Evolutionary conservation across 2,329 filamentous ascomycete species (phyloP).

Genomic region (Hansfordia pulvinata): DNA sequence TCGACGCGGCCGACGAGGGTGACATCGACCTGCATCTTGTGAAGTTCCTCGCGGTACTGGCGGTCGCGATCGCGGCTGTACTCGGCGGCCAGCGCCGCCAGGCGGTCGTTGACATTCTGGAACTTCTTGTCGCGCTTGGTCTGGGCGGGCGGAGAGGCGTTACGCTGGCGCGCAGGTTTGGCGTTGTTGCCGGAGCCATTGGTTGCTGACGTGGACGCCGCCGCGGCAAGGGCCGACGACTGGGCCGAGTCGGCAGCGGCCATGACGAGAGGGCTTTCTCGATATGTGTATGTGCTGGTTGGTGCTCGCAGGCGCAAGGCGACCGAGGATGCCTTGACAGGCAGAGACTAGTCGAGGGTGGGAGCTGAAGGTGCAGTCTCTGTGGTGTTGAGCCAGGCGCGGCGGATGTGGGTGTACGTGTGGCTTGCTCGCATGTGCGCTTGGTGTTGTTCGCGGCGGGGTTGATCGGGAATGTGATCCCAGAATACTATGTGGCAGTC

Average conservation of each 20-base stretch:
- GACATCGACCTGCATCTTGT: constrained; percentile 21
- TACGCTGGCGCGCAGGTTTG: constrained; percentile 4
- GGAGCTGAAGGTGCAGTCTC: too few species aligned
- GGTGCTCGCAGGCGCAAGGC: too few species aligned
- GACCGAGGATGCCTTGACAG: too few species aligned
- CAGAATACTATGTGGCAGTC: too few species aligned
- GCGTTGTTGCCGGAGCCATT: too few species aligned
- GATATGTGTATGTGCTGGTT: background rate
- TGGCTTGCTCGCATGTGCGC: too few species aligned
- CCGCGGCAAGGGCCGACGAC: constrained; percentile 7
- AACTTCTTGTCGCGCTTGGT: constrained; percentile 11
- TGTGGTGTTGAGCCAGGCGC: too few species aligned
- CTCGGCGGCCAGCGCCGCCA: constrained; percentile 7
- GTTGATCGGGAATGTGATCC: too few species aligned
- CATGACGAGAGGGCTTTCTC: constrained; percentile 4
- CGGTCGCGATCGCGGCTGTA: constrained; percentile 10
- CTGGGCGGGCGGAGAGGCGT: constrained; percentile 6
- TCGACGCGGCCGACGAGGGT: constrained; percentile 47
- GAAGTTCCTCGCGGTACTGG: constrained; percentile 10
- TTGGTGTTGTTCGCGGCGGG: too few species aligned
- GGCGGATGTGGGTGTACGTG: too few species aligned
- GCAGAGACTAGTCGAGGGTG: too few species aligned
- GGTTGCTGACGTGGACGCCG: too few species aligned
- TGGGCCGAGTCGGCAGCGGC: constrained; percentile 7
- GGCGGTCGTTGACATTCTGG: constrained; percentile 7